Evolutionary conservation across 306 rosid species (phyloP).

Genomic region (Argentina anserina): DNA sequence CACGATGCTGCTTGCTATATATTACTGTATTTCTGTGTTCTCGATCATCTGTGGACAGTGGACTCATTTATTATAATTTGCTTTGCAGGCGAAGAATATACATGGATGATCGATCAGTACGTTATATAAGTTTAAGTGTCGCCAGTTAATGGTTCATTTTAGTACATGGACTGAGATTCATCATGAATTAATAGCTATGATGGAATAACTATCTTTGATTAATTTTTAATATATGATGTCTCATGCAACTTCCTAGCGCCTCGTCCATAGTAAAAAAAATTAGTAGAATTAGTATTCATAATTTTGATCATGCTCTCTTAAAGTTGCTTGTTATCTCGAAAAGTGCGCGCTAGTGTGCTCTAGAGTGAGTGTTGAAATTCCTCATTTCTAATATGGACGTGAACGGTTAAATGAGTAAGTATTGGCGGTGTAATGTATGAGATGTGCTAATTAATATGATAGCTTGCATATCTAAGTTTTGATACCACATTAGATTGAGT

Average conservation of each 20-base stretch:
- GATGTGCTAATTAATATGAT: not conserved
- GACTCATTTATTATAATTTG: not conserved
- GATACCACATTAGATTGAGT: not conserved
- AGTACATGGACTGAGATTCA: conserved; percentile 9
- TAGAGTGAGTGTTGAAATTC: not conserved
- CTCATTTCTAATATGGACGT: too few relatives aligned
- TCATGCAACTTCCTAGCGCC: not conserved
- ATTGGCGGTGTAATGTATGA: not conserved
- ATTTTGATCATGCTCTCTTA: not conserved
- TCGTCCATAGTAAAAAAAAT: not conserved
- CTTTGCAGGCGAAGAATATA: conserved; percentile 49
- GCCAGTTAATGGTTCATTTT: not conserved
- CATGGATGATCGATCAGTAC: conserved; percentile 31
- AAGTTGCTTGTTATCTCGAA: not conserved
- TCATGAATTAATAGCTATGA: conserved; percentile 5
- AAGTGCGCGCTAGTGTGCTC: not conserved
- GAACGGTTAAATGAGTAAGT: not conserved
- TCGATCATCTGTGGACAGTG: not conserved
- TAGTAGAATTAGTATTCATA: not conserved
- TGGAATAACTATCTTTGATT: conserved; percentile 12
- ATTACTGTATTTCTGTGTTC: not conserved
- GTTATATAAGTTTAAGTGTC: not conserved
- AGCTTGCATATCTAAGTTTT: not conserved
- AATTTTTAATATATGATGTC: too few relatives aligned
- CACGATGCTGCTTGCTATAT: too few relatives aligned